Conservation (phyloP, 495 filamentous ascomycete genomes). For the Hyphodiscus hymeniophilus region DNA sequence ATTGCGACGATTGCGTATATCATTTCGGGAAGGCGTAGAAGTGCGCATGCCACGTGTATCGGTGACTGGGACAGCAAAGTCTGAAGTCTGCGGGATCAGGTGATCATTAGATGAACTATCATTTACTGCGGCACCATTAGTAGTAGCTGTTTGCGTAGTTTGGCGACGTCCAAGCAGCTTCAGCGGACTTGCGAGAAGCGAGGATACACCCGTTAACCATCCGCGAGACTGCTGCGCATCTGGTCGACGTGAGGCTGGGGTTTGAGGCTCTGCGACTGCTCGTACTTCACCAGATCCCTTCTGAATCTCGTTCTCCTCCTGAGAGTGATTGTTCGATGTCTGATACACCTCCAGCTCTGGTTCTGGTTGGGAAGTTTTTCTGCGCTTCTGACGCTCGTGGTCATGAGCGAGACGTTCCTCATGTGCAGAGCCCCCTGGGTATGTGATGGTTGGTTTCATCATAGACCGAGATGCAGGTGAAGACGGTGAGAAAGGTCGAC, state of each 20-base stretch:
- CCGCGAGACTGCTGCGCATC: neutral
- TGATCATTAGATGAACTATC: neutral
- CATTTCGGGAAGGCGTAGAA: neutral
- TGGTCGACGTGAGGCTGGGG: neutral
- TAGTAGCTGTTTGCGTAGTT: neutral
- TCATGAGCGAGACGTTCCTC: too few relatives aligned
- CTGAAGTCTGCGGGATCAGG: too few relatives aligned
- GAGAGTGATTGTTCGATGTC: too few relatives aligned
- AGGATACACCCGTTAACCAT: neutral
- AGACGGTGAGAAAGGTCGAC: too few relatives aligned
- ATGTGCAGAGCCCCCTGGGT: neutral
- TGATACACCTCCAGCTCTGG: too few relatives aligned
- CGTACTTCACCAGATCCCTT: neutral
- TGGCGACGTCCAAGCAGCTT: neutral
- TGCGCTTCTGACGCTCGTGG: too few relatives aligned
- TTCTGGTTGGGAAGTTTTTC: too few relatives aligned
- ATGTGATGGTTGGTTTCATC: too few relatives aligned
- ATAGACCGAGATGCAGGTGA: too few relatives aligned
- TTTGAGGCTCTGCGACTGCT: neutral
- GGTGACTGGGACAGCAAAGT: too few relatives aligned
- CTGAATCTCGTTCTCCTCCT: neutral
- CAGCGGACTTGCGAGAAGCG: neutral
- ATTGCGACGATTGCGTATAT: neutral
- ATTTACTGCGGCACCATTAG: neutral
- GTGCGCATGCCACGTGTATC: too few relatives aligned